These are phyloP conservation scores for Coemansia sp. DNA, from an alignment of 192 early-diverging fungal genomes.

Conservation along the genomic window DNA sequence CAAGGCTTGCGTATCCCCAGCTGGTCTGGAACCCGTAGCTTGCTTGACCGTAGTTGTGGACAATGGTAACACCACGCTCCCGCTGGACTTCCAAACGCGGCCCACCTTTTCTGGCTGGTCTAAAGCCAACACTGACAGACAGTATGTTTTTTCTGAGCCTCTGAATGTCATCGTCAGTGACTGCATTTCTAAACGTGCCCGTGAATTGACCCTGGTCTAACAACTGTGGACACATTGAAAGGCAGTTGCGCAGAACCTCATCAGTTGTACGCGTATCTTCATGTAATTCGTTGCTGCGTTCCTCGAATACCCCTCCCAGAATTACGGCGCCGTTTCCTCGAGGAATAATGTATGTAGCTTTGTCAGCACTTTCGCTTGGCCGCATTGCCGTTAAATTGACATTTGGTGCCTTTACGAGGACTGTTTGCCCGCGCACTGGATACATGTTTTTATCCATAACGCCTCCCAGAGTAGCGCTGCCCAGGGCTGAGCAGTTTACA, in stretches of 20 bases:
- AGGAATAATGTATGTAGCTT: constrained; percentile 80
- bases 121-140: constrained; percentile 52
- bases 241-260: constrained; percentile 47
- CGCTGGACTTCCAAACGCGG: constrained; percentile 54
- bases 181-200: background rate
- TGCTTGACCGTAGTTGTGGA: constrained; percentile 14
- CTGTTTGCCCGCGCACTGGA: constrained; percentile 76
- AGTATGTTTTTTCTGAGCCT: constrained; percentile 40
- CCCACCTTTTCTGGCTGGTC: constrained; percentile 56
- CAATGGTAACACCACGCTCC: constrained; percentile 13
- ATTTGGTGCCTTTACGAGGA: constrained; percentile 49
- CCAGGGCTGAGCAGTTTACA: constrained; percentile 74
- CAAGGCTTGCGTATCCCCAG: constrained; percentile 56
- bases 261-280: constrained; percentile 38
- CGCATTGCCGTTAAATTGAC: constrained; percentile 2
- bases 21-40: constrained; percentile 57
- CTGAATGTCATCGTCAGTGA: constrained; percentile 7
- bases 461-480: constrained; percentile 61
- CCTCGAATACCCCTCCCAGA: constrained; percentile 63
- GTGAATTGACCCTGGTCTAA: background rate
- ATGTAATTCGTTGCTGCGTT: constrained; percentile 20
- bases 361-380: constrained; percentile 5
- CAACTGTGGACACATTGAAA: constrained; percentile 46
- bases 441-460: constrained; percentile 67
- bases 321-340: constrained; percentile 72